Conservation (phyloP, 2,329 filamentous ascomycete species). For the Botrytis cinerea region DNA sequence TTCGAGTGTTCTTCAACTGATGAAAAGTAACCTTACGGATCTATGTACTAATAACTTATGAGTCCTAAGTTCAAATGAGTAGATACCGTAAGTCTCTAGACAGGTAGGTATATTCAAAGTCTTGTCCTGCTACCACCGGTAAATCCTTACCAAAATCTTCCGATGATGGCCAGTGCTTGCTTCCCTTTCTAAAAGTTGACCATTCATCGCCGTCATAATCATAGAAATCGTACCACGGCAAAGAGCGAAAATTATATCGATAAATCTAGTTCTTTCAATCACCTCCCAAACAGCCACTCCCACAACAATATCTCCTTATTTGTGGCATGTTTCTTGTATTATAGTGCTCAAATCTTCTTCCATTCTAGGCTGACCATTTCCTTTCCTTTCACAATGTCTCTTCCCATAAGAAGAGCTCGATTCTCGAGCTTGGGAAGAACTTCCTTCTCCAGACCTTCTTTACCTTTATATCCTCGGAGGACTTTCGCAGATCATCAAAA, state of each 20-base stretch:
- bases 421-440: conserved; percentile 23
- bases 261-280: not conserved
- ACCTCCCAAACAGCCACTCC: not conserved
- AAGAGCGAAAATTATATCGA: conserved; percentile 1
- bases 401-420: conserved; percentile 25
- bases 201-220: conserved; percentile 19
- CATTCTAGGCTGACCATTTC: not conserved
- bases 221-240: conserved; percentile 23
- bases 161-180: conserved; percentile 17
- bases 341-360: conserved; percentile 28
- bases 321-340: conserved; percentile 36
- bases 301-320: conserved; percentile 27
- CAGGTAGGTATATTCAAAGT: not conserved
- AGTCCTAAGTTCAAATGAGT: not conserved
- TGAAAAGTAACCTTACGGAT: not conserved
- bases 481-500: conserved; percentile 30
- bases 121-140: not conserved
- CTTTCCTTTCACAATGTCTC: conserved; percentile 36
- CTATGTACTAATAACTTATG: not conserved
- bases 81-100: not conserved
- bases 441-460: conserved; percentile 4
- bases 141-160: not conserved
- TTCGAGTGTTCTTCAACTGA: not conserved
- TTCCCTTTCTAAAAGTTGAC: not conserved
- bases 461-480: conserved; percentile 32